Conservation (phyloP, 2,329 filamentous ascomycete genomes). For the Trichophyton schoenleinii region DNA sequence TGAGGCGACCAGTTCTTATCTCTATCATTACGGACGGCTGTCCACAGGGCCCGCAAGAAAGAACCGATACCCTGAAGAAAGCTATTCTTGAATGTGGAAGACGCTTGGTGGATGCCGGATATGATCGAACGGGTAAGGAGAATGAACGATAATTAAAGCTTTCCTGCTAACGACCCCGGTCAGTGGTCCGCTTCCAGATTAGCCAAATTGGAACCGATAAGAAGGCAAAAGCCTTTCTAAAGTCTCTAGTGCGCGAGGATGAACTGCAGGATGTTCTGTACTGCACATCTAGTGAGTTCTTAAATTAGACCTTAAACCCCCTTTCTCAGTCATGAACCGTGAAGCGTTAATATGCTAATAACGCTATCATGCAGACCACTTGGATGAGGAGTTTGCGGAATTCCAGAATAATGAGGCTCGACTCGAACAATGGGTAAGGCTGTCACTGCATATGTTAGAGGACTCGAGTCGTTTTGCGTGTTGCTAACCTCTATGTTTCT, state of each 20-base stretch:
- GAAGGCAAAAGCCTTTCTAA: neutral
- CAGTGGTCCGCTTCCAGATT: constrained; percentile 1
- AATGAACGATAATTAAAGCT: neutral
- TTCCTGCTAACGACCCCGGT: neutral
- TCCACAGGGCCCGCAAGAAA: neutral
- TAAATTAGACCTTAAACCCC: neutral
- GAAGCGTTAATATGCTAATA: neutral
- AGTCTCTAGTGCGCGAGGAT: neutral
- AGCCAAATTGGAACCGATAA: neutral
- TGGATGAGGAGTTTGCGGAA: neutral
- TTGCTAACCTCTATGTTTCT: neutral
- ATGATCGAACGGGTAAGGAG: neutral
- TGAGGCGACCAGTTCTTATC: neutral
- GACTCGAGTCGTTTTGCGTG: neutral
- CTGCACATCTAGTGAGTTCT: neutral
- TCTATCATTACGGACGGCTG: neutral
- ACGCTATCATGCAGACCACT: neutral
- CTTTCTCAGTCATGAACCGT: neutral
- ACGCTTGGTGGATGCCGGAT: neutral
- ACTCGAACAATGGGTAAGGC: neutral
- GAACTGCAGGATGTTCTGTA: neutral
- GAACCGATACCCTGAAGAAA: neutral
- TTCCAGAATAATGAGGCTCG: neutral
- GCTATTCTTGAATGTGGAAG: neutral
- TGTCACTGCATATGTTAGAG: neutral